Conservation (phyloP, 306 rosid species). For the Adenanthera pavonina region DNA sequence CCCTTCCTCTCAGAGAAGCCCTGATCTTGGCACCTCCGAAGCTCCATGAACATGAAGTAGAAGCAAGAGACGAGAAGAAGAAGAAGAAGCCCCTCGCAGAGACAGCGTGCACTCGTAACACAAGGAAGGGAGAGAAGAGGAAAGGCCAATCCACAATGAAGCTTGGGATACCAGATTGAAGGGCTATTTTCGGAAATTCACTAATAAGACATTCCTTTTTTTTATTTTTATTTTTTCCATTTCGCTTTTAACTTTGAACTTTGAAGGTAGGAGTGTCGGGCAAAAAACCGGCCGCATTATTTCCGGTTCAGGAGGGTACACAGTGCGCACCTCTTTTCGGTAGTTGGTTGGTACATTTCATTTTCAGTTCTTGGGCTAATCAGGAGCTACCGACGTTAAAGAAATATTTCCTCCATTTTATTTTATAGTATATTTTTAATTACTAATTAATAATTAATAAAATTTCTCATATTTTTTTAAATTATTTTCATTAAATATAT, state of each 20-base stretch:
- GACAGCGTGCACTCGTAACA: constrained; percentile 12
- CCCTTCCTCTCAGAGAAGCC: constrained; percentile 75
- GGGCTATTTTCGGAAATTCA: constrained; percentile 53
- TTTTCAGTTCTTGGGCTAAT: no score
- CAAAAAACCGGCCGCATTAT: neutral
- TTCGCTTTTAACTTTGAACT: neutral
- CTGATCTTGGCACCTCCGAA: constrained; percentile 60
- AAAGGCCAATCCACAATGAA: constrained; percentile 46
- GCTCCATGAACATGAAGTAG: constrained; percentile 67
- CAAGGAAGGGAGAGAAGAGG: constrained; percentile 5
- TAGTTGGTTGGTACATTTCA: no score
- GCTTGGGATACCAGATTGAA: constrained; percentile 34
- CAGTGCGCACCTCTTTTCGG: no score
- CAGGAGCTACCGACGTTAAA: no score
- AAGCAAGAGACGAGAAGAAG: neutral
- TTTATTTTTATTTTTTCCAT: neutral
- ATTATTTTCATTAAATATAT: no score
- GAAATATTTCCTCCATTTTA: no score
- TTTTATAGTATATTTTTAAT: no score
- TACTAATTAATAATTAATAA: no score
- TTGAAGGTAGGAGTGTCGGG: neutral
- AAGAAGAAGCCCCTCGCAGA: constrained; percentile 8
- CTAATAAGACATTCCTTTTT: neutral
- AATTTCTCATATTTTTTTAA: no score
- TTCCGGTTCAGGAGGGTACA: constrained; percentile 6